Percentiles rank a stretch among this genome's conserved stretches.
phyloP scores from a whole-genome alignment of 2,329 filamentous ascomycete species.

The Trichoderma citrinoviride region DNA sequence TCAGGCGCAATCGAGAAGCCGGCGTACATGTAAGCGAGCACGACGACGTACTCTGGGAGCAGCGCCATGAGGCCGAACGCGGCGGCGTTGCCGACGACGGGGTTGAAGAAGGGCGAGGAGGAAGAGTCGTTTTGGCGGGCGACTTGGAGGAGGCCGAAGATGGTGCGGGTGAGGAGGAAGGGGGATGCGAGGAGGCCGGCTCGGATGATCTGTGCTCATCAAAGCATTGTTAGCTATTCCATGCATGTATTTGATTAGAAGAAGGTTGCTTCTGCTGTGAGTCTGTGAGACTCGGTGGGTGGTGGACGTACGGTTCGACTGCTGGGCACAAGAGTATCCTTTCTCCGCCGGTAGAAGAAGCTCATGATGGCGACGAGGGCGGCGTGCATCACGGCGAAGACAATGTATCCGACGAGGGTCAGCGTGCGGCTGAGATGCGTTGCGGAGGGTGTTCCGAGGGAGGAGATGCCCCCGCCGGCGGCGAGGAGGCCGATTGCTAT shows the following conservation, averaged over 20 bases:
- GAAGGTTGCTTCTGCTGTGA: background rate
- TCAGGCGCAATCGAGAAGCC: constrained; percentile 23
- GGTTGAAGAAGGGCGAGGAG: constrained; percentile 26
- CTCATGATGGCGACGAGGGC: constrained; percentile 24
- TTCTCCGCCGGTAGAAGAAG: constrained; percentile 21
- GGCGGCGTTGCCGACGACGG: constrained; percentile 22
- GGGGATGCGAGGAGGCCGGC: constrained; percentile 26
- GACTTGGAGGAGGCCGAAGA: constrained; percentile 28
- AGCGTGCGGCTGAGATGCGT: constrained; percentile 22
- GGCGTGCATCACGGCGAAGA: constrained; percentile 25
- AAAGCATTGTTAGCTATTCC: background rate
- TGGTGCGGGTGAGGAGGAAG: constrained; percentile 26
- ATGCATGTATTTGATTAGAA: background rate
- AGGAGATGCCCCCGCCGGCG: constrained; percentile 27
- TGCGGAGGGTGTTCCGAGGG: background rate
- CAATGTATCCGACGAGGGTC: constrained; percentile 27
- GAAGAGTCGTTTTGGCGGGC: constrained; percentile 2
- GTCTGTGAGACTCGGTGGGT: background rate
- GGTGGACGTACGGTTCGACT: constrained; percentile 23
- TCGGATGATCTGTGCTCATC: constrained; percentile 18
- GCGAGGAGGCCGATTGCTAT: constrained; percentile 25
- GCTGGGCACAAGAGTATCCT: constrained; percentile 22
- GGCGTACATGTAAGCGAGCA: constrained; percentile 22
- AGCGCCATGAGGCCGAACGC: constrained; percentile 24
- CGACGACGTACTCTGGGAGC: constrained; percentile 24